phyloP scores from a whole-genome alignment of 352 stramenopile species.

The Pythium dissimile region DNA sequence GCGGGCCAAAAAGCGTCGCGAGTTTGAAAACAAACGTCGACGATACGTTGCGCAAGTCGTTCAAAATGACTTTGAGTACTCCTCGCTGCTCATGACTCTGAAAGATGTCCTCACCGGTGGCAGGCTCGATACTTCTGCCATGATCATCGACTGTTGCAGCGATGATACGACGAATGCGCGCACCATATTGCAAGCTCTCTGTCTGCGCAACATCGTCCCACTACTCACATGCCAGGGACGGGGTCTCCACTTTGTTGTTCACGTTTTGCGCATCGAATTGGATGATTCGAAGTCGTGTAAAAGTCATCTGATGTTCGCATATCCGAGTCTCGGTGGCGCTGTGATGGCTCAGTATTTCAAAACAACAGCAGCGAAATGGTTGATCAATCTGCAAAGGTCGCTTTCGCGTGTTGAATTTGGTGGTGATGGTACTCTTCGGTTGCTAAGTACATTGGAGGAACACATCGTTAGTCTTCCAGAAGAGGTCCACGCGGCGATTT shows the following conservation, averaged over 20 bases:
- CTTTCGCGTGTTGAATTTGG: neutral
- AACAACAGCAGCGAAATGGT: neutral
- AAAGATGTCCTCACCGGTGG: slow-evolving; percentile 42
- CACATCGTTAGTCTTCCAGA: neutral
- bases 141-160: too few species aligned
- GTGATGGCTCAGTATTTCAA: slow-evolving; percentile 11
- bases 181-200: slow-evolving; percentile 23
- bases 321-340: slow-evolving; percentile 32
- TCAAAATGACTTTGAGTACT: slow-evolving; percentile 77
- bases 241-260: slow-evolving; percentile 45
- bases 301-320: slow-evolving; percentile 20
- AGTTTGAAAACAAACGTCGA: slow-evolving; percentile 36
- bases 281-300: neutral
- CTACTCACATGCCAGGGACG: slow-evolving; percentile 49
- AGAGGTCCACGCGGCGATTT: too few species aligned
- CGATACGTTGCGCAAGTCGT: slow-evolving; percentile 45
- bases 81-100: slow-evolving; percentile 45
- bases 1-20: slow-evolving; percentile 30
- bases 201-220: slow-evolving; percentile 37
- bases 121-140: too few species aligned
- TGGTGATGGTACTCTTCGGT: too few species aligned
- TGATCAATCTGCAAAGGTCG: neutral
- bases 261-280: slow-evolving; percentile 38
- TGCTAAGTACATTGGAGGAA: neutral
- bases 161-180: too few species aligned